Evolutionary conservation across 805 yeast genomes (phyloP), one percentile per base, ranked within the genome.

Genomic region (Suhomyces vadensis): DNA sequence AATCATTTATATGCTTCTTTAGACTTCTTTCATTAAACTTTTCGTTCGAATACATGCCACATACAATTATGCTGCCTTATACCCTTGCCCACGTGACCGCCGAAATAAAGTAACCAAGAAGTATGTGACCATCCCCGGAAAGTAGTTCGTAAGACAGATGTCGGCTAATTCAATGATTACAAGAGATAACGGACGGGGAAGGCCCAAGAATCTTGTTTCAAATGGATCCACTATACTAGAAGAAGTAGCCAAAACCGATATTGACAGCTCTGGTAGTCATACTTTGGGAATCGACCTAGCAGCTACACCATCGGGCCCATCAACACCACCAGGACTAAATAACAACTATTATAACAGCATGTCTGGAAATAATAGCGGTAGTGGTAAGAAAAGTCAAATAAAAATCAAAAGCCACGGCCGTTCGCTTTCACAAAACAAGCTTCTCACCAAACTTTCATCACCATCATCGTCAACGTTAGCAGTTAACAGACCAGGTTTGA

Each of bases 381-480:
- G 24, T 19, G 10, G 21, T 22, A 37, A 37, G 20, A 37, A 37
- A 17, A 6, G 19, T 9, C 40, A 41, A 5, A 4, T 41, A 38
- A 49, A 48, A 20, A 37, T 37, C 2, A 56, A 55, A 26, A 39
- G 49, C 31, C 67, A 64, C 35, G 51, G 47, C 42, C 42, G 73
- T 25, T 64, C 64, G 35, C 49, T 60, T 10, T 67, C 74, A 4
- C 65, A 64, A 44, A 64, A 57, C 39, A 65, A 63, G 44, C 37
- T 60, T 29, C 50, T 64, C 39, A 59, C 56, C 47, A 67, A 63
- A 48, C 48, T 65, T 41, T 11, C 43, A 7, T 56, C 69, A 8
- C 39, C 56, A 49, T 25, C 45, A 42, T 23, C 48, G 31, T n/a
- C 46, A 9, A 24, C 42, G 19, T 33, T 31, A 11, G 37, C 39